Evolutionary conservation across 805 yeast species (phyloP), one percentile per base, ranked within the genome.

Genomic region (Cyberlindnera euphorbiiphila): DNA sequence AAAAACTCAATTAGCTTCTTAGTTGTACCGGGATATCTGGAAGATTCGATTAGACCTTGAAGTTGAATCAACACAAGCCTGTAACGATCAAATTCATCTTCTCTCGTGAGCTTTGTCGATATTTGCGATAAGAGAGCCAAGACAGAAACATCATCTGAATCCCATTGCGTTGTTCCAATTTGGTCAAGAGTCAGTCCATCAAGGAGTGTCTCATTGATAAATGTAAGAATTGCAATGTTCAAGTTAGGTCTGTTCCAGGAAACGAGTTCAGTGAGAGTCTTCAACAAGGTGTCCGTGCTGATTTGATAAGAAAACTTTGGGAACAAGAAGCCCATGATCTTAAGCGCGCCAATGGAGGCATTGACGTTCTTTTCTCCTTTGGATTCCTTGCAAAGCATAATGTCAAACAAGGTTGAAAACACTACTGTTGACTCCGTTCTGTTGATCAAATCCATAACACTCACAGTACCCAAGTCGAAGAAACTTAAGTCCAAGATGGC

Each of bases 1-100:
- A 72, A 66, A 29, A 74, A 68, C 2, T 57, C 54, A 2, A 75
- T 56, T 21, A 77, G 47, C 9, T 54, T 56, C 4, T 68, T 69
- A 8, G 59, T 60, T 1, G 76, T 70, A 1, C 78, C 73, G 2
- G 54, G 55, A 15, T 70, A 61, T 32, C 45, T 54, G 45, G 50
- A 40, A 2, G 57, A 38, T 34, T 59, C 62, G 34, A 50, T 56
- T 22, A 67, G 37, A 9, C 39, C 37, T 41, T 60, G 65, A 34
- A 69, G 47, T 20, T 64, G 60, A n/a, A 41, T 13, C 46, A 69
- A 62, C 13, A 67, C 58, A 2, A 66, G 54, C 24, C 48, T 58
- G 56, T 65, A 60, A 32, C 34, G 14, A 11, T 62, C 60, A 26
- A 50, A 51, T 22, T 53, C 50, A 35, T 63, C 64, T 32, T 57